Evolutionary conservation across 805 yeast genomes (phyloP).

Genomic region (Jamesozyma gamospora): DNA sequence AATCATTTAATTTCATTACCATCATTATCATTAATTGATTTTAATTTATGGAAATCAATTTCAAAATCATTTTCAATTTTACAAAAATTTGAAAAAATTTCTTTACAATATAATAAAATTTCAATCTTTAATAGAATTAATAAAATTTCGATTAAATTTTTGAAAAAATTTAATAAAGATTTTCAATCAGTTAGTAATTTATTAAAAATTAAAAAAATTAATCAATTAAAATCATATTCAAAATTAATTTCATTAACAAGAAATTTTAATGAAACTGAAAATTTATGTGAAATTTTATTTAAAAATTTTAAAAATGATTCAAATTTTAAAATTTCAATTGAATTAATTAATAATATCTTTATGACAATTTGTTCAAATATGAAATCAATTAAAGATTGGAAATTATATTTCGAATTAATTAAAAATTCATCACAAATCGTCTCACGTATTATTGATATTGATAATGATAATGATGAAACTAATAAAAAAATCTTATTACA

Average conservation of each 20-base stretch:
- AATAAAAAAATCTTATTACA: conserved; percentile 37
- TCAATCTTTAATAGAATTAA: conserved; percentile 1
- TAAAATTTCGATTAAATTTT: background rate
- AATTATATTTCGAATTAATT: conserved; percentile 44
- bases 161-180: background rate
- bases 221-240: conserved; percentile 33
- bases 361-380: conserved; percentile 33
- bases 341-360: conserved; percentile 38
- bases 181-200: background rate
- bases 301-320: conserved; percentile 47
- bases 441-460: conserved; percentile 9
- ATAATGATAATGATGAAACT: conserved; percentile 19
- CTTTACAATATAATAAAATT: conserved; percentile 6
- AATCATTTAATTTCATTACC: conserved; percentile 4
- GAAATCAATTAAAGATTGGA: conserved; percentile 42
- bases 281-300: conserved; percentile 34
- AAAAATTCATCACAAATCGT: conserved; percentile 39
- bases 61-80: conserved; percentile 22
- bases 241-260: conserved; percentile 17
- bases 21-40: background rate
- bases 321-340: conserved; percentile 41
- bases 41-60: conserved; percentile 20
- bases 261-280: conserved; percentile 11
- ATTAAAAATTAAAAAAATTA: background rate
- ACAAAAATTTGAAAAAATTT: conserved; percentile 11